phyloP scores from a whole-genome alignment of 176 grass and related monocot genomes.

The Oryza meridionalis region DNA sequence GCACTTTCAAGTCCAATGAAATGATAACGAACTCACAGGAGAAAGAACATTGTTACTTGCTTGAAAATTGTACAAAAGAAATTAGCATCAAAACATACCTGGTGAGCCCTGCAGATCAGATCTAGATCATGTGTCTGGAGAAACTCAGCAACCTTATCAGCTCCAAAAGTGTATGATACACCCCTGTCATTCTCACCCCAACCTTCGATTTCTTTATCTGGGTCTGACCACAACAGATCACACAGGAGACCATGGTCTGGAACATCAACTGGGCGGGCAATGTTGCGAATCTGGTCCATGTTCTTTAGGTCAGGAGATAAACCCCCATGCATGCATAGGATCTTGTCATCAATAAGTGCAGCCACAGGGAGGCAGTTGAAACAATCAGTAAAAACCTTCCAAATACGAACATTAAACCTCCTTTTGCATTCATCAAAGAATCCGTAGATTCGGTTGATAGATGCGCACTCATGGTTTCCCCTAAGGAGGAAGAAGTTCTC shows the following conservation, averaged over 20 bases:
- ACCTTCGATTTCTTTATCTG: conserved; percentile 74
- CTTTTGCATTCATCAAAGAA: conserved; percentile 83
- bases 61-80: not conserved
- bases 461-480: conserved; percentile 81
- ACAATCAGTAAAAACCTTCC: conserved; percentile 79
- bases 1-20: conserved; percentile 12
- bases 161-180: conserved; percentile 73
- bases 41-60: conserved; percentile 21
- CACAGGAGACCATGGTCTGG: conserved; percentile 71
- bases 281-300: conserved; percentile 71
- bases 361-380: conserved; percentile 79
- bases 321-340: conserved; percentile 80
- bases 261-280: conserved; percentile 67
- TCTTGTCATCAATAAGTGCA: conserved; percentile 80
- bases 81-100: conserved; percentile 60
- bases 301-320: conserved; percentile 71
- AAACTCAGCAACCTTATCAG: conserved; percentile 66
- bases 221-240: conserved; percentile 79
- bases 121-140: conserved; percentile 71
- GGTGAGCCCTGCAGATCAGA: conserved; percentile 75
- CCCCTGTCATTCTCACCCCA: conserved; percentile 82
- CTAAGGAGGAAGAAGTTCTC: conserved; percentile 78
- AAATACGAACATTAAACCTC: conserved; percentile 69
- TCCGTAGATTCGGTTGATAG: conserved; percentile 78
- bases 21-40: not conserved